phyloP scores from a whole-genome alignment of 805 yeast species.

The Ogataea trehaloabstinens region DNA sequence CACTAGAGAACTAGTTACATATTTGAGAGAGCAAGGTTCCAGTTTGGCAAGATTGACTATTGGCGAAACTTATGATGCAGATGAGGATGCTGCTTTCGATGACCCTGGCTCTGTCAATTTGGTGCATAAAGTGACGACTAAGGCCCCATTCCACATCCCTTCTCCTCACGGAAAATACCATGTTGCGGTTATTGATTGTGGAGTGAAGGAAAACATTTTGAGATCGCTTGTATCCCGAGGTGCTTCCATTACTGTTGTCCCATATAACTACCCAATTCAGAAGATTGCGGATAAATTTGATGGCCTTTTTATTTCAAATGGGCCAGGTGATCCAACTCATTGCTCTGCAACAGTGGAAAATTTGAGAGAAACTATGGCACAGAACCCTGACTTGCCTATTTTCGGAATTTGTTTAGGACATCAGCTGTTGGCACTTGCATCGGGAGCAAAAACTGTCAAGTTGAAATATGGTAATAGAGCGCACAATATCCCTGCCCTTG shows the following conservation, averaged over 20 bases:
- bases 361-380: conserved; percentile 67
- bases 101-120: conserved; percentile 89
- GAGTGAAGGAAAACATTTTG: conserved; percentile 95
- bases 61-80: conserved; percentile 90
- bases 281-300: conserved; percentile 89
- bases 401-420: conserved; percentile 98
- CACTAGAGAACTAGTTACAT: conserved; percentile 90
- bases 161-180: conserved; percentile 64
- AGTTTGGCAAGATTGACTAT: conserved; percentile 86
- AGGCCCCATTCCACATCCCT: conserved; percentile 87
- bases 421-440: conserved; percentile 91
- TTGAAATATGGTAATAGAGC: conserved; percentile 98
- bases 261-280: conserved; percentile 91
- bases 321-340: conserved; percentile 97
- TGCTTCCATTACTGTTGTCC: conserved; percentile 94
- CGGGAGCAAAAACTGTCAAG: conserved; percentile 90
- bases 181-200: conserved; percentile 94
- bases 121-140: conserved; percentile 92
- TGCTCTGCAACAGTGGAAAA: conserved; percentile 75
- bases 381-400: conserved; percentile 70
- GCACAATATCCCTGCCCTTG: conserved; percentile 95
- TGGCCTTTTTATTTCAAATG: conserved; percentile 92
- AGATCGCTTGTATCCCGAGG: conserved; percentile 94
- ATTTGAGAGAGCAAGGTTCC: conserved; percentile 94
- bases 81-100: conserved; percentile 83